Evolutionary conservation across 495 filamentous ascomycete species (phyloP).

Genomic region (Xanthoparmelia taractica): DNA sequence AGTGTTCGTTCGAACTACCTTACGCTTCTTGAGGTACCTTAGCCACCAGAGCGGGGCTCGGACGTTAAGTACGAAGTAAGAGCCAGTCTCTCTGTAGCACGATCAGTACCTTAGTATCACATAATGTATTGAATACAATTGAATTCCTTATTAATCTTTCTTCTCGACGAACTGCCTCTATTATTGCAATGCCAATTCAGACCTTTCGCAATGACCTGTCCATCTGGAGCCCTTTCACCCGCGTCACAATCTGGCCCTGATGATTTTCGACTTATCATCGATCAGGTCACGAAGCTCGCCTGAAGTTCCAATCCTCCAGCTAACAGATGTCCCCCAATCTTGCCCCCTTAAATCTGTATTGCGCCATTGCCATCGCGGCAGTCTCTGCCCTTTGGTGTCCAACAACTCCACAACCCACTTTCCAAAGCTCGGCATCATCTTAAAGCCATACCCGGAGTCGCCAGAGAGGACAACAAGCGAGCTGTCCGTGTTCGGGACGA

Average conservation of each 20-base stretch:
- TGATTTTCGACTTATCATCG: slow-evolving; percentile 3
- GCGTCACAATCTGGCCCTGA: background rate
- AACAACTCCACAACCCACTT: slow-evolving; percentile 33
- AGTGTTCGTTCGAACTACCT: too few relatives aligned
- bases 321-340: slow-evolving; percentile 17
- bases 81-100: too few relatives aligned
- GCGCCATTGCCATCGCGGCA: slow-evolving; percentile 39
- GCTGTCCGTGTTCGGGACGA: slow-evolving; percentile 38
- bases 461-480: slow-evolving; percentile 42
- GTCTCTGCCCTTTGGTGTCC: slow-evolving; percentile 28
- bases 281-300: slow-evolving; percentile 13
- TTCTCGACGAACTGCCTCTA: too few relatives aligned
- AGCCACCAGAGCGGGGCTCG: too few relatives aligned
- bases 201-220: background rate
- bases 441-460: slow-evolving; percentile 49
- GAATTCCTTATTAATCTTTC: too few relatives aligned
- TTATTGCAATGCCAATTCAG: too few relatives aligned
- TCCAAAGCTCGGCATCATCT: slow-evolving; percentile 50
- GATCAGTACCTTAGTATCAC: too few relatives aligned
- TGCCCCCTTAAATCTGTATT: slow-evolving; percentile 12
- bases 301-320: slow-evolving; percentile 17
- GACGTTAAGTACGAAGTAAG: too few relatives aligned
- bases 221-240: background rate
- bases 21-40: too few relatives aligned
- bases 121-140: too few relatives aligned